Conservation (phyloP, 345 rosid genomes). For the Salix arbutifolia region DNA sequence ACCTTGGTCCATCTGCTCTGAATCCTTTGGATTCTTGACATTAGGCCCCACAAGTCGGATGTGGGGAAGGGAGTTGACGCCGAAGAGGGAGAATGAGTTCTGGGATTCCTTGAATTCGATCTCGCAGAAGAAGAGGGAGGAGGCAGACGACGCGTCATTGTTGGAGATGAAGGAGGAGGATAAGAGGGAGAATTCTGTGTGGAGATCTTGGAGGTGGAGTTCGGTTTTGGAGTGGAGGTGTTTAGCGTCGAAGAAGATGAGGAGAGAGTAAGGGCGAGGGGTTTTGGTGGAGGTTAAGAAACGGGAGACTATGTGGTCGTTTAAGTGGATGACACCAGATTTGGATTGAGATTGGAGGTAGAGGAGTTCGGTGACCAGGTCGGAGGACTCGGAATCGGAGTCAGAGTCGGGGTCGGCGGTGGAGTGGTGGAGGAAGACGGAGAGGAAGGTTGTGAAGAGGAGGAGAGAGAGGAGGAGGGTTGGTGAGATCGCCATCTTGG, state of each 20-base stretch:
- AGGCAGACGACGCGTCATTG: conserved; percentile 42
- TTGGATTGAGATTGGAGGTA: conserved; percentile 57
- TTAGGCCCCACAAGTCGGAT: conserved; percentile 64
- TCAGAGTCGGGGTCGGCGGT: conserved; percentile 32
- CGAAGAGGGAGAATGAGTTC: conserved; percentile 62
- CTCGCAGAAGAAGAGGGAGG: conserved; percentile 70
- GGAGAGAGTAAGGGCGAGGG: conserved; percentile 67
- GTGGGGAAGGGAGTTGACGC: conserved; percentile 89
- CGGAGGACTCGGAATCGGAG: conserved; percentile 24
- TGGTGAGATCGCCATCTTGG: conserved; percentile 16
- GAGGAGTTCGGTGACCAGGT: conserved; percentile 55
- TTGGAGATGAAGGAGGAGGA: conserved; percentile 67
- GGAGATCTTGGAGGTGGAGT: conserved; percentile 67
- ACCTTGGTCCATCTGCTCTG: conserved; percentile 65
- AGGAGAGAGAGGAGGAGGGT: conserved; percentile 7
- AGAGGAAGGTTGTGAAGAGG: conserved; percentile 22
- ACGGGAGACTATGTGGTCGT: conserved; percentile 70
- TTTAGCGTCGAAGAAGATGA: conserved; percentile 85
- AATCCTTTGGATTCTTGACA: conserved; percentile 47
- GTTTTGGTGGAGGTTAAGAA: conserved; percentile 62
- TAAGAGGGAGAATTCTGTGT: conserved; percentile 62
- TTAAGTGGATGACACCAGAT: conserved; percentile 70
- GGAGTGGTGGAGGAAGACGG: conserved; percentile 3
- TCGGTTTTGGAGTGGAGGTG: conserved; percentile 64
- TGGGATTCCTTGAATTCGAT: conserved; percentile 71